Conservation (phyloP, 768 basidiomycete species). For the Suillus americanus region DNA sequence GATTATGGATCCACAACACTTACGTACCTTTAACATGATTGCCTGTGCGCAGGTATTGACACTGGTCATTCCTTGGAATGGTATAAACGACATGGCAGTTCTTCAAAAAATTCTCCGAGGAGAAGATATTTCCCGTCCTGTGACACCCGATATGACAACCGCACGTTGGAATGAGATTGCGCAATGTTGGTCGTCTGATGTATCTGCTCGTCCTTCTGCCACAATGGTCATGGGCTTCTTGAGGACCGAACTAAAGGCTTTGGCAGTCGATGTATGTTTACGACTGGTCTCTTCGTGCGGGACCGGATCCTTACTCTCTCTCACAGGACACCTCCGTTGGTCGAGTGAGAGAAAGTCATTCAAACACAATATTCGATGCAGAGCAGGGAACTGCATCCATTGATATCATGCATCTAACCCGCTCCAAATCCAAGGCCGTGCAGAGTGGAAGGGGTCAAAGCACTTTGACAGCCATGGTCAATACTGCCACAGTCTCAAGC, state of each 20-base stretch:
- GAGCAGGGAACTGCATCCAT: background rate
- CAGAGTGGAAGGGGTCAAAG: background rate
- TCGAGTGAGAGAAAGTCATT: background rate
- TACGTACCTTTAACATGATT: slow-evolving; percentile 36
- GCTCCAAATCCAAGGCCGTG: background rate
- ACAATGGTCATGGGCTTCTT: background rate
- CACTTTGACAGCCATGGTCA: background rate
- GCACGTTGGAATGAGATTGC: background rate
- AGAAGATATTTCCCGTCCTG: background rate
- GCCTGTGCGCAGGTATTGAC: slow-evolving; percentile 17
- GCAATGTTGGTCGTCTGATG: background rate
- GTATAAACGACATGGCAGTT: background rate
- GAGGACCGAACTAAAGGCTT: background rate
- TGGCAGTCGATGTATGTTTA: background rate
- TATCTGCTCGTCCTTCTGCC: background rate
- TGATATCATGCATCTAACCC: background rate
- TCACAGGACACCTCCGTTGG: background rate
- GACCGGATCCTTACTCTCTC: background rate
- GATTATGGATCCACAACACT: background rate
- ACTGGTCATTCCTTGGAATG: background rate
- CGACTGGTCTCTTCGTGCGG: background rate
- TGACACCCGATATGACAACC: background rate
- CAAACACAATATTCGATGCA: background rate
- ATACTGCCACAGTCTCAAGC: background rate
- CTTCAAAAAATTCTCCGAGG: background rate